Evolutionary conservation across 2,329 filamentous ascomycete species (phyloP).

Genomic region (Diaporthe sp.): DNA sequence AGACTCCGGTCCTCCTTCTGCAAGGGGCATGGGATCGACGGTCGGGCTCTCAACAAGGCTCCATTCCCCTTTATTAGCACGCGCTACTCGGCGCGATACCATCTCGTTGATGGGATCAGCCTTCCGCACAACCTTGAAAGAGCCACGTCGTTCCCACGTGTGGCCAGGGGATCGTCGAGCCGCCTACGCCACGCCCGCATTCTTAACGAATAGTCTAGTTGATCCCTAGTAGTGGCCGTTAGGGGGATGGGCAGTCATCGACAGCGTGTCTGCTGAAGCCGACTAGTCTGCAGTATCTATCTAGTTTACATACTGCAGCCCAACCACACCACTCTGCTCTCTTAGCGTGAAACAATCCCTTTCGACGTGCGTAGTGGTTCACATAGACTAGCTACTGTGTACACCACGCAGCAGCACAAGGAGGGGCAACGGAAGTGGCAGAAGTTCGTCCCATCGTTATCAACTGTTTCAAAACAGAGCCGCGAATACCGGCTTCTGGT

Average conservation of each 20-base stretch:
- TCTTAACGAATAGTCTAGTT: not conserved
- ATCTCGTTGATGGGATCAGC: slow-evolving; percentile 15
- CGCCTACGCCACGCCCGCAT: slow-evolving; percentile 15
- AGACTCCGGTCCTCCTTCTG: slow-evolving; percentile 2
- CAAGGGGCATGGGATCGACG: slow-evolving; percentile 27
- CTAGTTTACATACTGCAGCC: not conserved
- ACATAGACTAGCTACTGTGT: not conserved
- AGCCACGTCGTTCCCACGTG: slow-evolving; percentile 29
- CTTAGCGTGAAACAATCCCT: slow-evolving; percentile 18
- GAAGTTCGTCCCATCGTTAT: slow-evolving; percentile 26
- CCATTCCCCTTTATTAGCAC: slow-evolving; percentile 20
- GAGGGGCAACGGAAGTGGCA: slow-evolving; percentile 10
- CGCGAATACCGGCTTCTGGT: not conserved
- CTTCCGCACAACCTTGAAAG: slow-evolving; percentile 24
- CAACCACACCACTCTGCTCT: not conserved
- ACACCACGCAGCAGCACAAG: not conserved
- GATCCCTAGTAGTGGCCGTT: not conserved
- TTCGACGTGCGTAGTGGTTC: slow-evolving; percentile 14
- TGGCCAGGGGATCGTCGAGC: slow-evolving; percentile 25
- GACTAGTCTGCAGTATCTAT: not conserved
- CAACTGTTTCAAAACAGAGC: slow-evolving; percentile 16
- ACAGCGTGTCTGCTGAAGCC: not conserved
- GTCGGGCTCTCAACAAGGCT: slow-evolving; percentile 3
- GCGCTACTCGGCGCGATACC: not conserved
- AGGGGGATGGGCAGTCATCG: not conserved